Evolutionary conservation across 1,284 basidiomycete genomes (phyloP).

Genomic region (Cutaneotrichosporon spelunceum): DNA sequence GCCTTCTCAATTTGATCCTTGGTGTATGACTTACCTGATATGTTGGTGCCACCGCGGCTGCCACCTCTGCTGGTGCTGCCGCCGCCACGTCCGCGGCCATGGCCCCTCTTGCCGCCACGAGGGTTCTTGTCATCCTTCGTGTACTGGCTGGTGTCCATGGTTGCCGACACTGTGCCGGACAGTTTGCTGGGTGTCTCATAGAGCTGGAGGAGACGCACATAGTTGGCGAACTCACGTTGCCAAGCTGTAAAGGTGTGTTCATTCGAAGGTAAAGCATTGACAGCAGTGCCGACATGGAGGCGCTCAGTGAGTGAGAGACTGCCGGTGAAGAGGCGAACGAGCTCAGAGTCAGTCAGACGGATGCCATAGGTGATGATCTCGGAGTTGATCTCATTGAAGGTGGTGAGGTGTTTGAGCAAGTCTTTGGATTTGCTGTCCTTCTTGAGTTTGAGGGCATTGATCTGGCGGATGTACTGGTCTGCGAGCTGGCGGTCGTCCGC

Average conservation of each 20-base stretch:
- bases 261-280: neutral
- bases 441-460: constrained; percentile 1
- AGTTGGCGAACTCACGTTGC: neutral
- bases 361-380: neutral
- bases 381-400: constrained; percentile 1
- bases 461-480: constrained; percentile 2
- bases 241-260: neutral
- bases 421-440: neutral
- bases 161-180: neutral
- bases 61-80: too few species aligned
- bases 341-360: neutral
- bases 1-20: neutral
- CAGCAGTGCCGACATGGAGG: neutral
- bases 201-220: neutral
- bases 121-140: neutral
- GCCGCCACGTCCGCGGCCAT: too few species aligned
- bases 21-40: neutral
- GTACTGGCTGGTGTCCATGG: neutral
- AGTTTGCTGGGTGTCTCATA: neutral
- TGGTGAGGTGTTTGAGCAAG: neutral
- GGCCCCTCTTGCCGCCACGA: too few species aligned
- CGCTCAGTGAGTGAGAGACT: neutral
- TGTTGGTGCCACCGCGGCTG: neutral
- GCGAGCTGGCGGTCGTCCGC: neutral
- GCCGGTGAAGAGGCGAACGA: neutral